Conservation (phyloP, 2,329 filamentous ascomycete genomes). For the Fusarium xyrophilum region DNA sequence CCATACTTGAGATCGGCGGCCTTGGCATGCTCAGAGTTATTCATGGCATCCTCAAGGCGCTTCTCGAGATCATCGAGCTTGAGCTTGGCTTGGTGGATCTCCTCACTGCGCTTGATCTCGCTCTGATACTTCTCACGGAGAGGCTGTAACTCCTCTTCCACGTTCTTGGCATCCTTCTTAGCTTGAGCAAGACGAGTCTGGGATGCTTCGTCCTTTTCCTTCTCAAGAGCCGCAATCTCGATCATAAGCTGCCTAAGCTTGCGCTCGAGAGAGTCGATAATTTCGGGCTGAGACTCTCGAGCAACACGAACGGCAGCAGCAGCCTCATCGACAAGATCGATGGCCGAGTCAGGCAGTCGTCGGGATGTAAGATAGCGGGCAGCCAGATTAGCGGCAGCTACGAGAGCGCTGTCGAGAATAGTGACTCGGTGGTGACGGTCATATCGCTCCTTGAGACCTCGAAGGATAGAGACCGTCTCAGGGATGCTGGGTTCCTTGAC, state of each 20-base stretch:
- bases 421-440: conserved; percentile 98
- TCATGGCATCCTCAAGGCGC: conserved; percentile 92
- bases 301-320: conserved; percentile 96
- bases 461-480: conserved; percentile 97
- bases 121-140: conserved; percentile 94
- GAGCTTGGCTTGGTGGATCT: conserved; percentile 92
- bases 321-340: conserved; percentile 95
- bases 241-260: conserved; percentile 91
- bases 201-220: conserved; percentile 94
- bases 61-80: conserved; percentile 92
- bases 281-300: conserved; percentile 93
- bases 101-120: conserved; percentile 88
- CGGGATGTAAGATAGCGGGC: conserved; percentile 91
- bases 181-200: conserved; percentile 82
- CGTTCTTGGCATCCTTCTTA: conserved; percentile 89
- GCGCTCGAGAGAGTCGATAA: conserved; percentile 92
- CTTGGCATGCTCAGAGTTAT: conserved; percentile 81
- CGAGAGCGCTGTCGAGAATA: conserved; percentile 92
- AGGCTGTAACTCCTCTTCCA: conserved; percentile 89
- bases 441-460: conserved; percentile 96
- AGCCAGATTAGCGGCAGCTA: conserved; percentile 88
- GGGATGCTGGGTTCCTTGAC: conserved; percentile 90
- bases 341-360: conserved; percentile 92
- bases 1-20: conserved; percentile 97
- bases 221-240: conserved; percentile 92